Conservation (phyloP, 371 early-diverging fungal species). For the Parasitella parasitica region DNA sequence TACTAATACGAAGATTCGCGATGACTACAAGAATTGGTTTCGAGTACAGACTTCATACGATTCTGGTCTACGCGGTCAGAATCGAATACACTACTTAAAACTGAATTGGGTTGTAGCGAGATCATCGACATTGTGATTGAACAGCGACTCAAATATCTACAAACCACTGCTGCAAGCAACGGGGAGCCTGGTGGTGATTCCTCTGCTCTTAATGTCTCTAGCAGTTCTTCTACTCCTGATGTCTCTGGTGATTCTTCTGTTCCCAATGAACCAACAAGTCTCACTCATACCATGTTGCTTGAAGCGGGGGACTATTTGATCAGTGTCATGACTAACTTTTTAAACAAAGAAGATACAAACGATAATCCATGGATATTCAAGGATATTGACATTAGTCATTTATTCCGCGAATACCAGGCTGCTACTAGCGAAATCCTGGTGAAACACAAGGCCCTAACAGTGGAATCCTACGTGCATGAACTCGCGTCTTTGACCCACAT, state of each 20-base stretch:
- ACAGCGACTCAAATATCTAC: no score
- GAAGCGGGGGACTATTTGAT: constrained; percentile 1
- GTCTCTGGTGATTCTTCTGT: background rate
- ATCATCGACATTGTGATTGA: no score
- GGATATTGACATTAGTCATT: constrained; percentile 8
- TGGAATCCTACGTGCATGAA: constrained; percentile 17
- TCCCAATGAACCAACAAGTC: constrained; percentile 5
- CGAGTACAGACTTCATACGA: no score
- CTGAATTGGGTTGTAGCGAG: no score
- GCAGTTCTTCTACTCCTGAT: background rate
- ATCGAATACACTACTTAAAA: no score
- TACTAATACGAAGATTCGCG: background rate
- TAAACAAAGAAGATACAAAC: constrained; percentile 14
- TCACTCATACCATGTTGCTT: constrained; percentile 3
- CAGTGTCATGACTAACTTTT: constrained; percentile 9
- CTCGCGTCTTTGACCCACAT: constrained; percentile 10
- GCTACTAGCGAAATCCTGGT: constrained; percentile 4
- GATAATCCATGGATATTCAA: constrained; percentile 9
- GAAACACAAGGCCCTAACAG: constrained; percentile 8
- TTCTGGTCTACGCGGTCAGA: no score
- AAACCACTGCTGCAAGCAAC: no score
- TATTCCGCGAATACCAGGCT: constrained; percentile 11
- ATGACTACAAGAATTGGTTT: no score
- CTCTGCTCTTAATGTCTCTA: background rate
- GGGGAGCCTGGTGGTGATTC: background rate